phyloP scores from a whole-genome alignment of 1,284 basidiomycete genomes.

The Apiotrichum veenhuisii region DNA sequence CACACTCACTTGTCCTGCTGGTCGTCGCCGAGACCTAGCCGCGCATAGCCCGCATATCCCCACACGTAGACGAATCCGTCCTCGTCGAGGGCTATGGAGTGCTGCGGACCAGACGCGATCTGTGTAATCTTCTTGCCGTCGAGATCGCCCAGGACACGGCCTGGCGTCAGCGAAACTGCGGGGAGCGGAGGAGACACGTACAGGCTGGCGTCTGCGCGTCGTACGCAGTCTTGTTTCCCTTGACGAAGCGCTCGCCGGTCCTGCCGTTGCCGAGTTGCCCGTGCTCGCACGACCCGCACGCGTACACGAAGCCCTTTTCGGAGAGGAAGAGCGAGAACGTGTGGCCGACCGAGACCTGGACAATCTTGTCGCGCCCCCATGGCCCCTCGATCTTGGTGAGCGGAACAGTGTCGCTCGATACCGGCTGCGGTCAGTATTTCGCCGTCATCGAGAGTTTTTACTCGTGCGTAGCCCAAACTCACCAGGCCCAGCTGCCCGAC shows the following conservation, averaged over 20 bases:
- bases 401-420: conserved; percentile 16
- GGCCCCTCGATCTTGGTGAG: conserved; percentile 37
- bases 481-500: conserved; percentile 62
- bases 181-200: conserved; percentile 46
- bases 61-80: conserved; percentile 79
- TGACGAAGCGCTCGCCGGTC: conserved; percentile 66
- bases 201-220: conserved; percentile 73
- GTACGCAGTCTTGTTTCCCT: conserved; percentile 74
- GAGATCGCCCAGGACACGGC: conserved; percentile 62
- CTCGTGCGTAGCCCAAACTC: conserved; percentile 5
- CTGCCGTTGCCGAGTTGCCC: conserved; percentile 89
- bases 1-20: conserved; percentile 62
- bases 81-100: conserved; percentile 74
- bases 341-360: conserved; percentile 64
- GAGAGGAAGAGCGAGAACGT: conserved; percentile 80
- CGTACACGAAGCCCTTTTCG: conserved; percentile 76
- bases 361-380: conserved; percentile 40
- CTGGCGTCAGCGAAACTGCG: conserved; percentile 44
- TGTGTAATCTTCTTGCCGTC: conserved; percentile 70
- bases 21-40: conserved; percentile 59
- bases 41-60: conserved; percentile 52
- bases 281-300: conserved; percentile 85
- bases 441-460: background rate
- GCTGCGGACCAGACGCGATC: conserved; percentile 81
- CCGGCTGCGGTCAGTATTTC: conserved; percentile 17